Evolutionary conservation across 2,329 filamentous ascomycete species (phyloP), one percentile per base, ranked within the genome.

Genomic region (Aspergillus pseudonomiae): DNA sequence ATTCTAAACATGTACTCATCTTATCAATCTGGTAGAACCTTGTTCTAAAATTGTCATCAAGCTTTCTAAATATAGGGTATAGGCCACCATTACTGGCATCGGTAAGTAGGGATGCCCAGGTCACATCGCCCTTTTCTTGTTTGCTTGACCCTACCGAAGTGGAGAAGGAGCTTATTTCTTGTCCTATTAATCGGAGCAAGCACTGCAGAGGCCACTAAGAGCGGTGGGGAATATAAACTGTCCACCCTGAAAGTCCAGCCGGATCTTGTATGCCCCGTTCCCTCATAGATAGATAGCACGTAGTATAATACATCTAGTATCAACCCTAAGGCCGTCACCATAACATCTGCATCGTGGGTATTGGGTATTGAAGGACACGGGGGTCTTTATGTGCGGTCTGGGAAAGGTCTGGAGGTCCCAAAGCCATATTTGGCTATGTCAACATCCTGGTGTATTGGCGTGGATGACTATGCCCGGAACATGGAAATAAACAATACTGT

Each of bases 381-480:
- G 16, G 16, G 5, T 28, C 3, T 52, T 1, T 34, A 14, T 12
- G 48, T 7, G n/a, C 14, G 16, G 26, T 10, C n/a, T 32, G 19
- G 10, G 12, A 30, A 30, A 10, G 16, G n/a, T 7, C 14, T 32
- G 26, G 26, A 36, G 34, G 6, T 36, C 21, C 4, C 24, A 28
- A 48, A 48, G 28, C 12, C 28, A 52, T 52, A 34, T 12, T 19
- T 12, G 28, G 48, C 48, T 34, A n/a, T 21, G 7, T 28, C n/a
- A 26, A 32, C 14, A 39, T 30, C 5, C n/a, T 12, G 16, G 9
- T 16, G 24, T 24, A 55, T 24, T 39, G 52, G 34, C n/a, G 52
- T 39, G 11, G 11, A 55, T 26, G 52, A n/a, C 63, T 63, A 66
- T 58, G 53, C 67, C 53, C 61, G 60, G 61, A 52, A 60, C 55